Evolutionary conservation across 768 basidiomycete species (phyloP), one percentile per base, ranked within the genome.

Genomic region (Podaxis carcinomalis): DNA sequence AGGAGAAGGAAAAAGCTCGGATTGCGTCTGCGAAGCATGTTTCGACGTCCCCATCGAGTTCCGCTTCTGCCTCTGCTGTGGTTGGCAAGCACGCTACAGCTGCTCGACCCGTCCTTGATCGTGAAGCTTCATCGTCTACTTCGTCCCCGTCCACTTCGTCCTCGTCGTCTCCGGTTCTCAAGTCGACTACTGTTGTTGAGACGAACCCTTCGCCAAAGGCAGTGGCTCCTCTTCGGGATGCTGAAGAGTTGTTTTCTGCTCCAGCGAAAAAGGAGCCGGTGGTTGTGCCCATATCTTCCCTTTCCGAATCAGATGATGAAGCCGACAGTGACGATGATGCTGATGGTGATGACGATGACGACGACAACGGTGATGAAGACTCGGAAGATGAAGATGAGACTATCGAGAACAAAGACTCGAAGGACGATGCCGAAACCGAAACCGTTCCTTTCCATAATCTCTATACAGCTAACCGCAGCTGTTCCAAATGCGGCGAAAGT

Each of bases 401-500:
- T 16, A 44, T n/a, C 42, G 42, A 44, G 5, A 44, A 16, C 42
- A 19, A 44, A 44, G 42, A 44, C 3, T 44, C 9, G 42, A 44
- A 44, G 5, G 42, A 3, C 42, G 16, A 44, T 19, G 52, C 35
- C 21, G 19, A 19, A n/a, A 19, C 36, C 16, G 52, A 61, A 21
- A 27, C 44, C 35, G 23, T 40, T 55, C 44, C 59, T 11, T 63
- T 64, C 16, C 61, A 51, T 27, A 63, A 66, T 62, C 51, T 72
- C 47, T 72, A 72, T 57, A 67, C 62, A 46, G 64, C 66, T 9
- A 62, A 53, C 21, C 63, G 68, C 53, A 65, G 62, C 49, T 74
- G 73, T 59, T 64, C 63, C 14, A 68, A 67, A 51, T 74, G 73
- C 51, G 68, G 69, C 13, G 66, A 63, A 37, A 56, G 46, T 37